Conservation (phyloP, 2,329 filamentous ascomycete genomes). For the Aspergillus novofumigatus region DNA sequence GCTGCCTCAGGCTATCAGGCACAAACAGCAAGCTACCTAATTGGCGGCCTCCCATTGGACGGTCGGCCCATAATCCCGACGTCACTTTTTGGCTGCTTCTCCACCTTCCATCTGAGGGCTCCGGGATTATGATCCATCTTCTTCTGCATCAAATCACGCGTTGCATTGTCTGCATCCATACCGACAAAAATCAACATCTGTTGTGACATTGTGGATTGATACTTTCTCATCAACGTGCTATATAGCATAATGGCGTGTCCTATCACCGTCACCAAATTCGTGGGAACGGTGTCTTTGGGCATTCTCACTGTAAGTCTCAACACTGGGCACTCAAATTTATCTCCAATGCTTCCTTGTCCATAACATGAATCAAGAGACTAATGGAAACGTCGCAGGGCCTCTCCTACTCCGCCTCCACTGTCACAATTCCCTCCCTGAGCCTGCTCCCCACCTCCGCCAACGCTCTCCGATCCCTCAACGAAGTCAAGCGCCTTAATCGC, state of each 20-base stretch:
- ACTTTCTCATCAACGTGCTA: background rate
- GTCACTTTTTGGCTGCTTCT: background rate
- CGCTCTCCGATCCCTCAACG: conserved; percentile 66
- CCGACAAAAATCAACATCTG: background rate
- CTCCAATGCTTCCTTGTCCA: too few species aligned
- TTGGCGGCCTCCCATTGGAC: background rate
- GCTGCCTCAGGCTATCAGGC: background rate
- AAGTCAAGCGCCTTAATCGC: conserved; percentile 60
- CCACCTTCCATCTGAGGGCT: background rate
- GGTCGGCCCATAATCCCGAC: background rate
- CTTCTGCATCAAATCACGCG: background rate
- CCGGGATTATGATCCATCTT: background rate
- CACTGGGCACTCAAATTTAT: background rate
- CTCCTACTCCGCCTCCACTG: conserved; percentile 74
- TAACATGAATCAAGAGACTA: conserved; percentile 2
- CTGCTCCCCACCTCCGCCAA: conserved; percentile 70
- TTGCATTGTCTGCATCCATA: background rate
- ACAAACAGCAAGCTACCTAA: background rate
- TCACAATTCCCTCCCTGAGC: conserved; percentile 76
- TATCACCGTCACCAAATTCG: conserved; percentile 82
- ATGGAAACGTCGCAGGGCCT: conserved; percentile 60
- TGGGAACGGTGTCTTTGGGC: conserved; percentile 84
- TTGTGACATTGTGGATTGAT: background rate
- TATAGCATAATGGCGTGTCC: conserved; percentile 59
- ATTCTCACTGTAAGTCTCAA: conserved; percentile 69